Evolutionary conservation across 805 yeast genomes (phyloP), one percentile per base, ranked within the genome.

Genomic region (Yarrowia divulgata): DNA sequence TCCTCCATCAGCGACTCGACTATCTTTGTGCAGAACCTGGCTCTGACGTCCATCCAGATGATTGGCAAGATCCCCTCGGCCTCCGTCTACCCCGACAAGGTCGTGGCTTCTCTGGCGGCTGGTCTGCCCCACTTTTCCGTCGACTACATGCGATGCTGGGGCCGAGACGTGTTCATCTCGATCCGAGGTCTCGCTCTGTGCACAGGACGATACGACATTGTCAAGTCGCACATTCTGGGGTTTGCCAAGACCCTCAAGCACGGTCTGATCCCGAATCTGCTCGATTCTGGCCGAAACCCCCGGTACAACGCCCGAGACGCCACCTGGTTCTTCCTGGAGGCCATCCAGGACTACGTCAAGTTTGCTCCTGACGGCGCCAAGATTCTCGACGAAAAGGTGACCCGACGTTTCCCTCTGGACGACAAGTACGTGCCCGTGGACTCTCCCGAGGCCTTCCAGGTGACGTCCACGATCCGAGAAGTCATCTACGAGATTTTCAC

Each of bases 101-200:
- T 64, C 52, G 84, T 87, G 16, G 90, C 97, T 1, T 86, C 91
- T 50, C 82, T 94, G 85, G 97, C 98, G 16, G 99, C 99, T 1
- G 99, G 98, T 1, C 83, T 94, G 71, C 99, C 99, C 1, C 98
- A 93, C 79, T 94, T 94, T 80, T 88, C 95, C 76, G 85, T 85
- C 70, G 92, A 90, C 72, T 93, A 90, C 78, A 93, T 94, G 97
- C 85, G 99, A 78, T 92, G 97, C 77, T 94, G 99, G 99, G 99
- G 99, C 29, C 85, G 99, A 76, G 99, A 94, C 79, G 97, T 93
- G 0, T 95, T 95, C 77, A 89, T 94, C 57, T 85, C 97, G 0
- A 83, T 90, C 52, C 82, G 97, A 71, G 99, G 99, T 0, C 81
- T 94, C 62, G 79, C 93, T 69, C 80, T 93, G 32, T 88, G 90